These are phyloP conservation scores for Lipomyces lipofer DNA, from an alignment of 805 yeast genomes.

Conservation along the genomic window DNA sequence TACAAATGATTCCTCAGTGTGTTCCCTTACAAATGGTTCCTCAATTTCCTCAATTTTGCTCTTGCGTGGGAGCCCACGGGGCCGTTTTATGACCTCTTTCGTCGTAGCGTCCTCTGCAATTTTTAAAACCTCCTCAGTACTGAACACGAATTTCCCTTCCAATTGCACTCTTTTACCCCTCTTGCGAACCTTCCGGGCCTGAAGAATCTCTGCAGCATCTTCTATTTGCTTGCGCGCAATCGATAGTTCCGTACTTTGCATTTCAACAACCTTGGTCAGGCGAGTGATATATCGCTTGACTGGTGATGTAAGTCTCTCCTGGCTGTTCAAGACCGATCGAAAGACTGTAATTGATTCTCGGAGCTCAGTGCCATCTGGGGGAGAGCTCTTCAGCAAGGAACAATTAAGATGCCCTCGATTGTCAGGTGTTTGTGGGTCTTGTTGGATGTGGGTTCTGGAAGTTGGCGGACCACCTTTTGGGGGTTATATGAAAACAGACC, in stretches of 20 bases:
- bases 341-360: not conserved
- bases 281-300: not conserved
- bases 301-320: not conserved
- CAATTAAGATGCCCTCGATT: not conserved
- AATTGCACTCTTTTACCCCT: conserved; percentile 1
- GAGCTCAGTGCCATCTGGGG: not conserved
- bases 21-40: not conserved
- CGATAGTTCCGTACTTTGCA: not conserved
- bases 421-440: not conserved
- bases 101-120: not conserved
- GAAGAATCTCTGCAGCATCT: not conserved
- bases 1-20: not conserved
- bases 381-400: not conserved
- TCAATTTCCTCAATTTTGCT: not conserved
- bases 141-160: not conserved
- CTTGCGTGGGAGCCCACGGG: not conserved
- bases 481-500: not conserved
- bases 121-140: not conserved
- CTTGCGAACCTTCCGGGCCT: not conserved
- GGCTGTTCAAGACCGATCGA: not conserved
- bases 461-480: not conserved
- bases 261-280: not conserved
- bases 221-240: not conserved
- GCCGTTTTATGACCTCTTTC: not conserved
- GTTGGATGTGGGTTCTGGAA: not conserved